Evolutionary conservation across 257 asterid species (phyloP).

Genomic region (Ilex asprella): DNA sequence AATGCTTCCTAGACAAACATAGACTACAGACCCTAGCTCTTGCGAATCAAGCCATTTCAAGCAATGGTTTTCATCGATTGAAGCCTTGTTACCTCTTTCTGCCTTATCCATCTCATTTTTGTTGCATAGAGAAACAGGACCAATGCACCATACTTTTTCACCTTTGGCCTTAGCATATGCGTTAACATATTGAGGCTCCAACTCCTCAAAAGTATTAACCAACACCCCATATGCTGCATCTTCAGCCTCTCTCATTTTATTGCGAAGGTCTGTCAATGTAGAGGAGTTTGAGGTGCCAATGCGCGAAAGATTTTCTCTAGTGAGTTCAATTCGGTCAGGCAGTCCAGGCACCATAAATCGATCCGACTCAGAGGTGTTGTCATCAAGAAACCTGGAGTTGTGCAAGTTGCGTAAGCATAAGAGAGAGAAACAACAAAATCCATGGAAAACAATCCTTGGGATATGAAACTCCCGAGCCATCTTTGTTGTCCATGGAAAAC

Average conservation of each 20-base stretch:
- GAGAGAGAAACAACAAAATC: constrained; percentile 31
- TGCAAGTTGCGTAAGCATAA: constrained; percentile 17
- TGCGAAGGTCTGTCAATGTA: not conserved
- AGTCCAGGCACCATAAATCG: constrained; percentile 38
- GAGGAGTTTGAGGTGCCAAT: constrained; percentile 6
- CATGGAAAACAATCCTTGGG: constrained; percentile 43
- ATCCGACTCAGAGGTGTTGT: constrained; percentile 21
- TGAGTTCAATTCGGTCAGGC: constrained; percentile 38
- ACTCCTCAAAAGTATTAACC: constrained; percentile 39
- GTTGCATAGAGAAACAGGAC: constrained; percentile 44
- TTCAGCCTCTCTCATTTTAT: constrained; percentile 27
- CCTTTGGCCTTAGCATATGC: constrained; percentile 20
- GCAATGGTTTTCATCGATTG: constrained; percentile 9
- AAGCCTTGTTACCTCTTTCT: constrained; percentile 32
- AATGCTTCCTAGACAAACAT: constrained; percentile 42
- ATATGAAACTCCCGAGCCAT: constrained; percentile 26
- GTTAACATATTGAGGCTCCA: constrained; percentile 34
- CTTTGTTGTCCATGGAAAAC: constrained; percentile 37
- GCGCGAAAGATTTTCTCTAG: constrained; percentile 33
- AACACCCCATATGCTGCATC: constrained; percentile 27
- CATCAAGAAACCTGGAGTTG: constrained; percentile 12
- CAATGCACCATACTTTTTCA: constrained; percentile 31
- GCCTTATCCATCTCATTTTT: constrained; percentile 23
- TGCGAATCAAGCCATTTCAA: not conserved
- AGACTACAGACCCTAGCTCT: constrained; percentile 23